Conservation (phyloP, 768 basidiomycete genomes). For the Chlorophyllum brunneum region DNA sequence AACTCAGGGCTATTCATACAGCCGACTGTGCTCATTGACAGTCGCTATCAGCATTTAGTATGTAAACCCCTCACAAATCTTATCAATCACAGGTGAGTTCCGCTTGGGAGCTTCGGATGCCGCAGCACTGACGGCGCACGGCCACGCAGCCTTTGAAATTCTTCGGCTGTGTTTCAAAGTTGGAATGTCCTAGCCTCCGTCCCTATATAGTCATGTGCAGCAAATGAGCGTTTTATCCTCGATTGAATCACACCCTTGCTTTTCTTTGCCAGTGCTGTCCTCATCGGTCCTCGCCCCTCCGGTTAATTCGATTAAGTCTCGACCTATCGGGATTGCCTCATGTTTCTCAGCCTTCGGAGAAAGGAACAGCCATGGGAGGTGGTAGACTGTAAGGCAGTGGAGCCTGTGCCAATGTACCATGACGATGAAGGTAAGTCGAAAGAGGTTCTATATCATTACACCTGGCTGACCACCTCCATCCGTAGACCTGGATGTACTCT, state of each 20-base stretch:
- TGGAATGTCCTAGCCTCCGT: not conserved
- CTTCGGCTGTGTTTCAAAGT: slow-evolving; percentile 5
- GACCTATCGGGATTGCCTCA: too few species aligned
- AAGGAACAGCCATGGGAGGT: slow-evolving; percentile 75
- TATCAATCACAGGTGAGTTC: slow-evolving; percentile 6
- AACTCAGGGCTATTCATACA: not conserved
- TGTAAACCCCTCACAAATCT: too few species aligned
- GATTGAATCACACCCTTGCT: slow-evolving; percentile 9
- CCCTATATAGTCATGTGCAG: slow-evolving; percentile 3
- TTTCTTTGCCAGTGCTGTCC: slow-evolving; percentile 10
- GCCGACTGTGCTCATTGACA: not conserved
- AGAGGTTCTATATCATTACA: not conserved
- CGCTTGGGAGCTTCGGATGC: not conserved
- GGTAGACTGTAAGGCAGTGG: slow-evolving; percentile 59
- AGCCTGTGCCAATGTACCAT: slow-evolving; percentile 62
- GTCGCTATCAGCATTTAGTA: not conserved
- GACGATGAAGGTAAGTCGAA: slow-evolving; percentile 52
- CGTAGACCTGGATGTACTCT: slow-evolving; percentile 56
- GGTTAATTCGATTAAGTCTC: not conserved
- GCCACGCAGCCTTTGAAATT: not conserved
- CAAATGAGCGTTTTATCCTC: not conserved
- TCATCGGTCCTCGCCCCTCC: slow-evolving; percentile 5
- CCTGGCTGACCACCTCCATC: not conserved
- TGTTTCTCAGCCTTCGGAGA: slow-evolving; percentile 47
- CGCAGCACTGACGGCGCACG: slow-evolving; percentile 8